Evolutionary conservation across 1,284 basidiomycete species (phyloP), one percentile per base, ranked within the genome.

Genomic region (Malassezia pachydermatis): DNA sequence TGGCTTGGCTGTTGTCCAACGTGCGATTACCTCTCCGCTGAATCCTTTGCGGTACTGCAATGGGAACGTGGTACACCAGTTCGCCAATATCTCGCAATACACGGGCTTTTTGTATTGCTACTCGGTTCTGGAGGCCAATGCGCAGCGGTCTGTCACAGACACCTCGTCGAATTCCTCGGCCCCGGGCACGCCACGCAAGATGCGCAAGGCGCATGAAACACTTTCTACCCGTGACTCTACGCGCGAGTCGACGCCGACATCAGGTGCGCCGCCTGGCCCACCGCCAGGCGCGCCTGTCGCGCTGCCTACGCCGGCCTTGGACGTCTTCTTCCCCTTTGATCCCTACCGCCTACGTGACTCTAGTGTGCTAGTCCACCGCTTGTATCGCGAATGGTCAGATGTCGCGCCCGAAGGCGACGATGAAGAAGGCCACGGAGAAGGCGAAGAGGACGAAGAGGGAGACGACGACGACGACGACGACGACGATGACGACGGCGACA

Each of bases 251-350:
- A 51, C 49, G 33, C 49, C 49, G 16, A 40, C 34, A 13, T 24
- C 49, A 17, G 9, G 27, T 11, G 32, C 33, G 11, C 8, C 13
- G 5, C 17, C 27, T 17, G 10, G 22, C 2, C 8, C 23, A 16
- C 10, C 33, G 36, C 20, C 24, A 23, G 36, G 37, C 9, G 35
- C 46, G n/a, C 51, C 48, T 3, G 48, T 42, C 11, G 28, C 48
- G 23, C 45, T 60, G 11, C 51, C 58, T 5, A 59, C 60, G 2
- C 41, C 53, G 6, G 55, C 58, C 51, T 77, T 96, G 40, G 88
- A 90, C 68, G 82, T 83, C 11, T 98, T 96, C 76, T 99, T 98
- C 76, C 94, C 94, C 0, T 99, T 99, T 70, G 94, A 99, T 71
- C 94, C 94, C 1, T 98, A 88, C 76, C 86, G 83, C 59, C 80